Percentiles rank a stretch among this genome's conserved stretches.
phyloP scores from a whole-genome alignment of 441 rosid species.

The Raphanus hybrid region DNA sequence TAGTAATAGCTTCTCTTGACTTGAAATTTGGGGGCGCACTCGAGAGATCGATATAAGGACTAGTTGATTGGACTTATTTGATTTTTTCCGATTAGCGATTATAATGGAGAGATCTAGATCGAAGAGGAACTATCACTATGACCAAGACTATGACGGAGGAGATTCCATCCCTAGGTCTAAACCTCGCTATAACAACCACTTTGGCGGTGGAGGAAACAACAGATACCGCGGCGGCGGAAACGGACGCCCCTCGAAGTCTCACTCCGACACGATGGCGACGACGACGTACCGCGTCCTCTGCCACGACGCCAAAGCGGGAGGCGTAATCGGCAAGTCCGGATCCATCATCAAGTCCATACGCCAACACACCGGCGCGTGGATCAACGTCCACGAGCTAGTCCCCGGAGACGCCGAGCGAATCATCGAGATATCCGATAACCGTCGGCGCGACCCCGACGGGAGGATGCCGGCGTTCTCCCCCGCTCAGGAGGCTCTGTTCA shows the following conservation, averaged over 20 bases:
- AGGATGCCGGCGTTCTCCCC: conserved; percentile 90
- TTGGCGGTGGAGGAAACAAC: conserved; percentile 45
- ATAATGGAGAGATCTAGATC: conserved; percentile 97
- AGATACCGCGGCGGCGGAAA: conserved; percentile 41
- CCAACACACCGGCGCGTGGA: conserved; percentile 96
- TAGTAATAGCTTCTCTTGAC: conserved; percentile 7
- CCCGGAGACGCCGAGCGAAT: conserved; percentile 89
- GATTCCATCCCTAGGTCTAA: conserved; percentile 64
- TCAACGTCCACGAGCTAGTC: conserved; percentile 89
- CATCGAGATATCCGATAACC: conserved; percentile 89
- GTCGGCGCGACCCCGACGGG: conserved; percentile 92
- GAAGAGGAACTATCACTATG: conserved; percentile 86
- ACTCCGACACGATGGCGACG: conserved; percentile 70
- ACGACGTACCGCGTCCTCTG: conserved; percentile 90
- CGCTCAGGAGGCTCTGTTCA: conserved; percentile 86
- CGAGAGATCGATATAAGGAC: not conserved
- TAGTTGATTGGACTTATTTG: conserved; percentile 21
- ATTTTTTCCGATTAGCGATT: not conserved
- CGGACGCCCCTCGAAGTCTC: conserved; percentile 39
- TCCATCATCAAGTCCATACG: conserved; percentile 84
- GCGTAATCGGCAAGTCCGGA: conserved; percentile 94
- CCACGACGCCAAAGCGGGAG: conserved; percentile 87
- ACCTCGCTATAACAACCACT: conserved; percentile 73
- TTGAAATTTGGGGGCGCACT: conserved; percentile 16
- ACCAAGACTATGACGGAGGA: conserved; percentile 86